Conservation (phyloP, 306 rosid genomes). For the Vigna reflexopilosa region DNA sequence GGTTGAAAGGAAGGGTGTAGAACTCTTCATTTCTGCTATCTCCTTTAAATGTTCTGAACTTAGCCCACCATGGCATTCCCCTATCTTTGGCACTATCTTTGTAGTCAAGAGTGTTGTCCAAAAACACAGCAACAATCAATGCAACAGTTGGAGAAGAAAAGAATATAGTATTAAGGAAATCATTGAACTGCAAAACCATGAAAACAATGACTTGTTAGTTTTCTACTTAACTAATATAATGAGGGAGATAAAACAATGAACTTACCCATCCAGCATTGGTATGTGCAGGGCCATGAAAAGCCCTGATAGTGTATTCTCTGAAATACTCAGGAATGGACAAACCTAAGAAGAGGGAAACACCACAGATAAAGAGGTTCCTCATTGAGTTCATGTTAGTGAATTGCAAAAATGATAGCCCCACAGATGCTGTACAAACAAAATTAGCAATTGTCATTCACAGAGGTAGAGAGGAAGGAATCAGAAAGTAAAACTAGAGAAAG, state of each 20-base stretch:
- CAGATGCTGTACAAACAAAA: constrained; percentile 70
- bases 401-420: constrained; percentile 95
- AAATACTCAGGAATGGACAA: constrained; percentile 87
- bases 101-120: constrained; percentile 92
- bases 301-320: constrained; percentile 75
- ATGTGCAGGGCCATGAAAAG: constrained; percentile 88
- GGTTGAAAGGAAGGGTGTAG: constrained; percentile 94
- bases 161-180: constrained; percentile 88
- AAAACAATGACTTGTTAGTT: neutral
- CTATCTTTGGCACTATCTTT: constrained; percentile 87
- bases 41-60: constrained; percentile 80
- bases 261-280: constrained; percentile 98
- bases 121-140: constrained; percentile 74
- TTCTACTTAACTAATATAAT: too few relatives aligned
- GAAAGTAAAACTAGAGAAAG: neutral
- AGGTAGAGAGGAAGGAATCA: constrained; percentile 2
- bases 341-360: constrained; percentile 88
- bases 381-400: constrained; percentile 98
- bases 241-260: neutral
- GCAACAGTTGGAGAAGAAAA: constrained; percentile 84
- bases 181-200: constrained; percentile 75
- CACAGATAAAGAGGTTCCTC: constrained; percentile 91
- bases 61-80: constrained; percentile 99
- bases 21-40: constrained; percentile 88
- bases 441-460: constrained; percentile 24